Conservation (phyloP, 495 filamentous ascomycete genomes). For the Aspergillus bridgeri region DNA sequence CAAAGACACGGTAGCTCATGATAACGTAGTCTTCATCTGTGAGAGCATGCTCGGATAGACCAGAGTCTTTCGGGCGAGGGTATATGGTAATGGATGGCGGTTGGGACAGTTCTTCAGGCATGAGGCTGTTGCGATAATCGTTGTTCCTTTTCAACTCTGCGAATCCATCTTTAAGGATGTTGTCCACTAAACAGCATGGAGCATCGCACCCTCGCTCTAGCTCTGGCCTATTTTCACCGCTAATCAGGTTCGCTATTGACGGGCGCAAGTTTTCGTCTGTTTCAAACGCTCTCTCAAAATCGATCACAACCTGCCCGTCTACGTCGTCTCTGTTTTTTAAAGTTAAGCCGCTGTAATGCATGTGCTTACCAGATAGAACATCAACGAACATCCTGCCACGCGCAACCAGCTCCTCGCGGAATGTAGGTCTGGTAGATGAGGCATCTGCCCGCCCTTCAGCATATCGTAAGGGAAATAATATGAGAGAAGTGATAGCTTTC, state of each 20-base stretch:
- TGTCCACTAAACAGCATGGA: too few species aligned
- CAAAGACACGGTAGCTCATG: conserved; percentile 40
- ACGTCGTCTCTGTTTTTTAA: conserved; percentile 35
- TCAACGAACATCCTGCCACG: conserved; percentile 35
- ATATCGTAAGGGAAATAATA: too few species aligned
- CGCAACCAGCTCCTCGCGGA: conserved; percentile 19
- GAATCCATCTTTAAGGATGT: too few species aligned
- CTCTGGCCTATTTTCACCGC: too few species aligned
- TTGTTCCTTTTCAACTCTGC: conserved; percentile 27
- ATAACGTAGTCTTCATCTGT: conserved; percentile 35
- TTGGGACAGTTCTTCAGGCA: conserved; percentile 9
- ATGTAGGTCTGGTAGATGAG: too few species aligned
- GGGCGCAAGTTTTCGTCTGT: too few species aligned
- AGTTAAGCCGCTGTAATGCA: conserved; percentile 43
- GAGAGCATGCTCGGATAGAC: conserved; percentile 1
- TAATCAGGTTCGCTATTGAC: too few species aligned
- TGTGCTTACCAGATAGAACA: conserved; percentile 27
- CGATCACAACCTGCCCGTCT: conserved; percentile 50
- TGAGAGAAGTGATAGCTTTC: conserved; percentile 27
- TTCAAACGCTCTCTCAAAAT: conserved; percentile 41
- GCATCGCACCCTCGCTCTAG: too few species aligned
- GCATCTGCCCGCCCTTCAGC: too few species aligned
- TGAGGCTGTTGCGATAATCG: conserved; percentile 26
- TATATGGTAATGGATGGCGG: background rate
- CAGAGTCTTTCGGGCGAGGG: background rate